Evolutionary conservation across 139 green algal genomes (phyloP), one percentile per base, ranked within the genome.

Genomic region (Prasinococcaceae sp.): DNA sequence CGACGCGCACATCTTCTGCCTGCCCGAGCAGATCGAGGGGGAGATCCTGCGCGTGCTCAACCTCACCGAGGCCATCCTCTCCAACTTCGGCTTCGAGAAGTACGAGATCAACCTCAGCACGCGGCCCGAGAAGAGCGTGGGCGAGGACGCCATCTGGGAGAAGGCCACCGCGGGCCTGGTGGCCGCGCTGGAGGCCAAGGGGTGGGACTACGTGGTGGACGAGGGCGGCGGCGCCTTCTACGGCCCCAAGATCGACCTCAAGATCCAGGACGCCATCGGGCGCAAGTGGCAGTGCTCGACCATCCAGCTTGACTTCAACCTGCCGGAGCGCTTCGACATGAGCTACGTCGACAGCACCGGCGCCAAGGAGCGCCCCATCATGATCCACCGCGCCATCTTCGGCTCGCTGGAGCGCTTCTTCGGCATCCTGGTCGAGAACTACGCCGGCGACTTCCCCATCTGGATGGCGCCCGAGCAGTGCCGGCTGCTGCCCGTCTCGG

Each of bases 191-290:
- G 39, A 60, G 4, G 43, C 38, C 25, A 97, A 95, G 60, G 77
- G 73, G 4, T 84, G 75, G 78, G 53, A 60, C 1, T 87, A 73
- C 52, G 50, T 25, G 4, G 62, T 82, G 17, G 81, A 92, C 40
- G 69, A 79, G 35, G 89, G 86, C 3, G 88, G 86, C 20, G 89
- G 90, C 38, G 90, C 90, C 3, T 98, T 98, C 68, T 98, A 98
- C 64, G 90, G 90, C 2, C 90, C 90, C 14, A 98, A 98, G 73
- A 98, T 98, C 53, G 90, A 98, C 67, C 77, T 98, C 69, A 97
- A 94, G 60, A 92, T 92, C 56, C 65, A 58, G 41, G 69, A 74
- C 39, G 68, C 68, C 14, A 72, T 76, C 32, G 87, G 90, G 17
- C 81, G 90, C 39, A 88, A 92, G 65, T 98, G 90, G 86, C 90